Base-by-base conservation (phyloP, 1,284 basidiomycete genomes). In the Irpex rosettiformis region DNA sequence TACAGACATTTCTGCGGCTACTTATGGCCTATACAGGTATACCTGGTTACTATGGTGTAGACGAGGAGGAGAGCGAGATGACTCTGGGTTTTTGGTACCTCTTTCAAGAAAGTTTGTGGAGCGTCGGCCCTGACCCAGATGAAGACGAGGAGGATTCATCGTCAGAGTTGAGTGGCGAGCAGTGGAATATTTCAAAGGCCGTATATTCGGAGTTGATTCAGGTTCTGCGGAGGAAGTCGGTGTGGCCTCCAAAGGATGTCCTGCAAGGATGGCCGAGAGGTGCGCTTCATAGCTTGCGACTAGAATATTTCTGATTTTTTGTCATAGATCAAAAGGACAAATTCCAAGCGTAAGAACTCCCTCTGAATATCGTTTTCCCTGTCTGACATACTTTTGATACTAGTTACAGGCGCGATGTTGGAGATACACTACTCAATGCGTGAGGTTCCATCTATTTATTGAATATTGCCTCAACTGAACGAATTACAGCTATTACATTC, bases 381-480 rank as follows among this genome's bases (percentile, higher is more conserved):
- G 58, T 56, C 62, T 60, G n/a, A 48, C 40, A 27, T 42, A 24
- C 28, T 45, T 25, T 13, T 18, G 11, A 54, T 54, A 47, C 16
- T 61, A 91, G 88, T 28, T 96, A 94, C 76, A 83, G 94, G 65
- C 77, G 93, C 62, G 93, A 96, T 65, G 88, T 94, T 6, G 94
- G 93, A 0, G 94, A 96, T 72, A 93, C 93, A 1, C 80, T 96
- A 27, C 90, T 96, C 60, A 93, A 94, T 66, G 92, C 93, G 86
- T 94, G 71, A 64, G 90, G 77, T 22, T 28, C 16, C 7, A 28
- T 51, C 22, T 3, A 24, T 24, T 24, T 51, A 25, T 2, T 2
- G 1, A 22, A 24, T 7, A 25, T 16, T 29, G 1, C 25, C 25
- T 3, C 4, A 51, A 22, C 48, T 24, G n/a, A 2, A 47, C 5